These are phyloP conservation scores for Zymoseptoria crescenta DNA, from an alignment of 2,329 filamentous ascomycete genomes.

Conservation along the genomic window DNA sequence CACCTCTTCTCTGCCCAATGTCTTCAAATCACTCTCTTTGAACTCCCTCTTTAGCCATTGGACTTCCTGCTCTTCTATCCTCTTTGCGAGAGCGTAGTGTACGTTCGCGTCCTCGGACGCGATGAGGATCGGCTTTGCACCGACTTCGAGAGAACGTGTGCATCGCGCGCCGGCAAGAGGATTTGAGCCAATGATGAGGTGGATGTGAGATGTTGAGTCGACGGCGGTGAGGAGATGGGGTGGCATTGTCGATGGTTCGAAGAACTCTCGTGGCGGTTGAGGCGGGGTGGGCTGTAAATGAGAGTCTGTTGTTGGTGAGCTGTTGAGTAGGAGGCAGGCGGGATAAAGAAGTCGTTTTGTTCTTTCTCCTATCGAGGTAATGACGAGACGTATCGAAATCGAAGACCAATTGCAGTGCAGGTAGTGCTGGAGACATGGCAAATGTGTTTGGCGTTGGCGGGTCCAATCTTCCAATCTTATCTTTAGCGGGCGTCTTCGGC, in stretches of 20 bases:
- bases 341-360: neutral
- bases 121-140: slow-evolving; percentile 72
- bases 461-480: neutral
- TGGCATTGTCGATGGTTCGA: slow-evolving; percentile 28
- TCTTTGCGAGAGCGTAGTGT: slow-evolving; percentile 54
- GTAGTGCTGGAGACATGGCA: neutral
- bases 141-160: slow-evolving; percentile 68
- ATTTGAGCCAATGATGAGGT: slow-evolving; percentile 80
- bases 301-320: neutral
- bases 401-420: neutral
- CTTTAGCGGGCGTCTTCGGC: neutral
- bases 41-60: slow-evolving; percentile 61
- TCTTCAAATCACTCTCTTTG: slow-evolving; percentile 61
- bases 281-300: neutral
- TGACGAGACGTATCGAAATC: neutral
- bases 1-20: slow-evolving; percentile 72
- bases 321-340: neutral
- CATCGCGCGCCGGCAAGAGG: slow-evolving; percentile 81
- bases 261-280: neutral
- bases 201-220: slow-evolving; percentile 62
- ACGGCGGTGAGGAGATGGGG: slow-evolving; percentile 63
- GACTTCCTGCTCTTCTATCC: slow-evolving; percentile 59
- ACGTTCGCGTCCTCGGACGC: slow-evolving; percentile 54
- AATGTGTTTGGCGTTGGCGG: neutral
- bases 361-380: neutral